Percentiles rank a stretch among this genome's conserved stretches.
phyloP scores from a whole-genome alignment of 768 basidiomycete species.

The Mycena albidolilacea region DNA sequence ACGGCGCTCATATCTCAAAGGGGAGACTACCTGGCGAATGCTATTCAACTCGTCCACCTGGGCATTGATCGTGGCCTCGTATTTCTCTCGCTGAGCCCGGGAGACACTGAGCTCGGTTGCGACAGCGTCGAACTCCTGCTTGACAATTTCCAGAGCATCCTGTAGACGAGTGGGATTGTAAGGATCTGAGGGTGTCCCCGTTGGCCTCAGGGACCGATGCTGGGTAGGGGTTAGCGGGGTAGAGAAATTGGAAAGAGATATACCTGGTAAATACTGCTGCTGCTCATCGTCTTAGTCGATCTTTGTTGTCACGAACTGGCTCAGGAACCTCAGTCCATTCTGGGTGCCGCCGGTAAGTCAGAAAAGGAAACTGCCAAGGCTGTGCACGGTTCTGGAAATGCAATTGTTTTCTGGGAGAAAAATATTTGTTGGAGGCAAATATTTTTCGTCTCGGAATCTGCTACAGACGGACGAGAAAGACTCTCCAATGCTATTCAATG shows the following conservation, averaged over 20 bases:
- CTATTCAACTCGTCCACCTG: slow-evolving; percentile 93
- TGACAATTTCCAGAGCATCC: slow-evolving; percentile 33
- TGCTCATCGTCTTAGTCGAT: not conserved
- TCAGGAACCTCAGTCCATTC: not conserved
- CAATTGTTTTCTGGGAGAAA: no score
- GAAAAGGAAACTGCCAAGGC: not conserved
- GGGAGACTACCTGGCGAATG: slow-evolving; percentile 74
- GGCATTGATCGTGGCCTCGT: slow-evolving; percentile 65
- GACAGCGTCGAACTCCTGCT: slow-evolving; percentile 34
- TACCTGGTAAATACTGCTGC: slow-evolving; percentile 28
- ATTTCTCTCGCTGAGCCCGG: slow-evolving; percentile 33
- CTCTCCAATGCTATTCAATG: no score
- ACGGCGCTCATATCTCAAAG: not conserved
- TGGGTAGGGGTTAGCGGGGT: slow-evolving; percentile 4
- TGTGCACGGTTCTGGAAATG: no score
- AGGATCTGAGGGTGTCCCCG: slow-evolving; percentile 21
- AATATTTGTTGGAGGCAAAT: no score
- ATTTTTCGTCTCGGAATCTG: no score
- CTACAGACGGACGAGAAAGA: no score
- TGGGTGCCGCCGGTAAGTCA: not conserved
- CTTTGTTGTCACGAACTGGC: not conserved
- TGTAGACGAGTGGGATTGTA: slow-evolving; percentile 31
- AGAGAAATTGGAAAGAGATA: not conserved
- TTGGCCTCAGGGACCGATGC: slow-evolving; percentile 27
- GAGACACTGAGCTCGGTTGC: slow-evolving; percentile 25